Conservation (phyloP, 1,284 basidiomycete species). For the Ceratobasidium sp. region DNA sequence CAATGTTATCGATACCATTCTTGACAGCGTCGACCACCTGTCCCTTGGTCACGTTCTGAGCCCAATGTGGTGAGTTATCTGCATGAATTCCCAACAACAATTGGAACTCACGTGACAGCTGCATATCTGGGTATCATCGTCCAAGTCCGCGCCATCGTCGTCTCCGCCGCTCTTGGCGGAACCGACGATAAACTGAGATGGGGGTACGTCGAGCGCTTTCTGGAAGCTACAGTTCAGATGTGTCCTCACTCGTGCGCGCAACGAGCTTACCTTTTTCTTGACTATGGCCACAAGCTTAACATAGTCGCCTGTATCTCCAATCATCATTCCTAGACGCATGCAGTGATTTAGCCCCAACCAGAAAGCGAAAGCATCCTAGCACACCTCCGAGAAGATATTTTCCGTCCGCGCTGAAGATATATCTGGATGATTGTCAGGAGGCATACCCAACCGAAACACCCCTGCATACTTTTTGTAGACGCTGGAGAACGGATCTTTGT, state of each 20-base stretch:
- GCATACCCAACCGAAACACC: neutral
- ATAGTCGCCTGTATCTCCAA: slow-evolving; percentile 75
- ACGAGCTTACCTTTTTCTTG: slow-evolving; percentile 64
- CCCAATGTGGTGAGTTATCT: neutral
- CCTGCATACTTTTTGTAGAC: slow-evolving; percentile 70
- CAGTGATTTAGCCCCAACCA: neutral
- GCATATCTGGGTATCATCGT: slow-evolving; percentile 75
- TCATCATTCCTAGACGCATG: slow-evolving; percentile 62
- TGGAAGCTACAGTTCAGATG: slow-evolving; percentile 44
- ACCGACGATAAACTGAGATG: slow-evolving; percentile 73
- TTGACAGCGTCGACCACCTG: slow-evolving; percentile 62
- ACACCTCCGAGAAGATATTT: slow-evolving; percentile 73
- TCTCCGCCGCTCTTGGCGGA: slow-evolving; percentile 58
- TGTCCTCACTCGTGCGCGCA: neutral
- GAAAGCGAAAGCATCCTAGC: too few relatives aligned
- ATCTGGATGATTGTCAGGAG: slow-evolving; percentile 46
- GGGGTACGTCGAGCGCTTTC: slow-evolving; percentile 69
- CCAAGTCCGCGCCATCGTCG: slow-evolving; percentile 68
- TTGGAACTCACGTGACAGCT: slow-evolving; percentile 59
- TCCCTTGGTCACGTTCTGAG: slow-evolving; percentile 69
- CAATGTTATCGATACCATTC: slow-evolving; percentile 58
- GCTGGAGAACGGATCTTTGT: slow-evolving; percentile 72
- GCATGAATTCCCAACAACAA: slow-evolving; percentile 24
- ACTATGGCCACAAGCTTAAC: slow-evolving; percentile 73
- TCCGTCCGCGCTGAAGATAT: slow-evolving; percentile 78